phyloP scores from a whole-genome alignment of 208 protist species.

The Trichomonas tenax region DNA sequence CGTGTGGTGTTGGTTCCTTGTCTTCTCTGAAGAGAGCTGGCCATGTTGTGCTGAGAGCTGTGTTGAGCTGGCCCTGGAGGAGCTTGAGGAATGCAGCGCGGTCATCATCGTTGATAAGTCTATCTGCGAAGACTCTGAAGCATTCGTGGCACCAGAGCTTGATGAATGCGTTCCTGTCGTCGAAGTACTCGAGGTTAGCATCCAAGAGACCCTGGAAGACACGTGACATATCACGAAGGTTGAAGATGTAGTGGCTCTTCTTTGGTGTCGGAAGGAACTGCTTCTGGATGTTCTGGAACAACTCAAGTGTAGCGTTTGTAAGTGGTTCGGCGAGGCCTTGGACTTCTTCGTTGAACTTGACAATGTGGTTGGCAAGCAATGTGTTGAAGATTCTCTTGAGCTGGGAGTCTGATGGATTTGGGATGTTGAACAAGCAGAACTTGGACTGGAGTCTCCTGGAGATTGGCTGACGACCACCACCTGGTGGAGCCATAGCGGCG shows the following conservation, averaged over 20 bases:
- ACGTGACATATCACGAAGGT: slow-evolving; percentile 82
- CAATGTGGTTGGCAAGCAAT: slow-evolving; percentile 71
- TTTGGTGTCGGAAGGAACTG: slow-evolving; percentile 80
- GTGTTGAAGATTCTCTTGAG: slow-evolving; percentile 76
- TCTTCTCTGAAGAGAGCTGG: slow-evolving; percentile 49
- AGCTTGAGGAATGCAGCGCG: slow-evolving; percentile 67
- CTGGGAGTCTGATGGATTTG: slow-evolving; percentile 67
- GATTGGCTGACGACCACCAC: slow-evolving; percentile 76
- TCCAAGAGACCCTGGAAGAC: slow-evolving; percentile 86
- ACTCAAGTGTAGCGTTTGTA: slow-evolving; percentile 73
- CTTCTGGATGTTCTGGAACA: slow-evolving; percentile 67
- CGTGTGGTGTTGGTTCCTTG: slow-evolving; percentile 60
- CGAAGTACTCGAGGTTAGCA: slow-evolving; percentile 62
- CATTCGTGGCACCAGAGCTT: slow-evolving; percentile 90
- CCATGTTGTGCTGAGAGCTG: slow-evolving; percentile 66
- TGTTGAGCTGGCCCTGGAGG: slow-evolving; percentile 68
- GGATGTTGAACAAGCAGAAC: slow-evolving; percentile 82
- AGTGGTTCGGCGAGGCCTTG: slow-evolving; percentile 65
- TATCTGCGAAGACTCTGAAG: slow-evolving; percentile 82
- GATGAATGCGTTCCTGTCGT: slow-evolving; percentile 72
- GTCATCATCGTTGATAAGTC: slow-evolving; percentile 74
- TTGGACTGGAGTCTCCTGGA: slow-evolving; percentile 70
- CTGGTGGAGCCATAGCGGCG: slow-evolving; percentile 72
- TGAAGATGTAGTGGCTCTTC: slow-evolving; percentile 95
- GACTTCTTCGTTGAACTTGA: slow-evolving; percentile 67